Evolutionary conservation across 176 grass and related monocot genomes (phyloP).

Genomic region (Oryza punctata): DNA sequence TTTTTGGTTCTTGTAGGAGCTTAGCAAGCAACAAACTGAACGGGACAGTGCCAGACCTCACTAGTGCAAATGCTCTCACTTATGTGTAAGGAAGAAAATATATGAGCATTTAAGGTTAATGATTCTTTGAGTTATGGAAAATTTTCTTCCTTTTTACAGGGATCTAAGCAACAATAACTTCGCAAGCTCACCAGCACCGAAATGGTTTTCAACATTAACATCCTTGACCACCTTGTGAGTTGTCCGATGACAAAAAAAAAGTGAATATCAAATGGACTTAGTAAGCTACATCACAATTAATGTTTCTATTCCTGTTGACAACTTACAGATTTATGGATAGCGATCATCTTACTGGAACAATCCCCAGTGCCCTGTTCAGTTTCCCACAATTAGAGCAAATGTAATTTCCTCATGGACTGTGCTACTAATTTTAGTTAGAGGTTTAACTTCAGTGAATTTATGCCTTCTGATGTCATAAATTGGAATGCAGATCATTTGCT

Average conservation of each 20-base stretch:
- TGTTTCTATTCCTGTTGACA: background rate
- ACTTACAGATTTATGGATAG: conserved; percentile 54
- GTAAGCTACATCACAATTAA: conserved; percentile 13
- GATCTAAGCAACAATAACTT: conserved; percentile 70
- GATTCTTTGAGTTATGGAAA: background rate
- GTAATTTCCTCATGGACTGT: conserved; percentile 45
- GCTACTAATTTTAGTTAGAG: conserved; percentile 14
- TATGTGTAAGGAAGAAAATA: conserved; percentile 62
- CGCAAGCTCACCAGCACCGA: conserved; percentile 39
- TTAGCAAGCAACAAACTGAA: conserved; percentile 53
- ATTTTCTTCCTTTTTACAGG: conserved; percentile 32
- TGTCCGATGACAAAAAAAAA: background rate
- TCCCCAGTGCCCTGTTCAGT: conserved; percentile 56
- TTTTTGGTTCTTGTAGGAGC: conserved; percentile 49
- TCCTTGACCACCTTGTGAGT: conserved; percentile 59
- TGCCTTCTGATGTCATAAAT: conserved; percentile 8
- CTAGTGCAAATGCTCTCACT: conserved; percentile 32
- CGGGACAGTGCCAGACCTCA: conserved; percentile 56
- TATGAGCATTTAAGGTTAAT: conserved; percentile 6
- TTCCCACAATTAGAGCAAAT: conserved; percentile 60
- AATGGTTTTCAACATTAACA: conserved; percentile 53
- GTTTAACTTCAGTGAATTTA: conserved; percentile 14
- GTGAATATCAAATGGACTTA: conserved; percentile 25
- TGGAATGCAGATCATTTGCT: conserved; percentile 55
- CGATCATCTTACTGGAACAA: conserved; percentile 47